Base-by-base conservation (phyloP, 768 basidiomycete species). In the Paxillus rubicundulus region DNA sequence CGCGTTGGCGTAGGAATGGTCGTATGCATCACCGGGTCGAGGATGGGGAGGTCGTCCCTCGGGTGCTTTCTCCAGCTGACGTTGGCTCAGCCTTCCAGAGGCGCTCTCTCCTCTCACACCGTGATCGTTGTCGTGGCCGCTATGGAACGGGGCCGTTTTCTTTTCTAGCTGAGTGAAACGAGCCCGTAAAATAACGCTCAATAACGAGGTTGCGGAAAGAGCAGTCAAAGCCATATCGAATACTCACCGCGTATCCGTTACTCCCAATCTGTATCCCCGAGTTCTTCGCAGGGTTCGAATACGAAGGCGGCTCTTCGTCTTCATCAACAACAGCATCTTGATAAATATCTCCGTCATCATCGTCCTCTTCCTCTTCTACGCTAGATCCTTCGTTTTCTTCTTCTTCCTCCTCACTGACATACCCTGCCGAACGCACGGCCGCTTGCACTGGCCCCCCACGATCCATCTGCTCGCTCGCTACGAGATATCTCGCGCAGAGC, bases 391-490 rank as follows among this genome's bases (percentile, higher is more conserved):
- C 86, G 3, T 85, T 85, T 1, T 78, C 57, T 24, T 68, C 65
- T 12, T 82, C 82, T 17, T 70, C 84, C 4, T 92, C 91, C 47
- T 91, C 93, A 53, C 86, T 87, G n/a, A 80, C 72, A 71, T 94
- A 98, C 33, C 96, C 96, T 1, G 81, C 94, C 2, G 85, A 80
- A 47, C 94, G 76, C 16, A 99, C 97, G 21, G 94, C 96, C 13
- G 92, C 91, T 32, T 88, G 90, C 24, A 98, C 88, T 0, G 93
- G 93, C 2, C 96, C 97, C 36, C 85, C 85, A 40, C 97, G 77
- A 72, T 97, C 92, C 72, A 98, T 89, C 66, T 84, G 80, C 74
- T 98, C 97, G 58, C 87, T 90, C 32, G 94, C 93, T 37, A 98
- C 92, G 48, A 99, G 79, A 67, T 97, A 98, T 56, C 92, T 72